Conservation (phyloP, 1,284 basidiomycete genomes). For the Sporisorium iseilematis-ciliati region DNA sequence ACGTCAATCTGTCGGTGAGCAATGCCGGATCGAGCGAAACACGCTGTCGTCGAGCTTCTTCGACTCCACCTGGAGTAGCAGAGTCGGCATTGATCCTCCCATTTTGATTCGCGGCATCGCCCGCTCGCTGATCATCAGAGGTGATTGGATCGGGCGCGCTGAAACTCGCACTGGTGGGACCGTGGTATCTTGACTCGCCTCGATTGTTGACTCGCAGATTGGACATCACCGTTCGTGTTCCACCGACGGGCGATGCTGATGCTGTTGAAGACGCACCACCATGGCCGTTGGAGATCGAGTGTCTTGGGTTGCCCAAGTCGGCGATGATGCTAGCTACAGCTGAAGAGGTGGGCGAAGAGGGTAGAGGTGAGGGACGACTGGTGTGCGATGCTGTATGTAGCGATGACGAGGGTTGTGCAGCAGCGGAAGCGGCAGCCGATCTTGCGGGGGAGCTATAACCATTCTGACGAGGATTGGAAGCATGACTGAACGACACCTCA, state of each 20-base stretch:
- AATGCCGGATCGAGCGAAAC: conserved; percentile 7
- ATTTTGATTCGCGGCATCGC: not conserved
- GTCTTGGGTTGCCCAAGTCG: conserved; percentile 13
- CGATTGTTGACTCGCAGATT: conserved; percentile 27
- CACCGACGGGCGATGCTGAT: not conserved
- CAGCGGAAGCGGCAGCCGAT: not conserved
- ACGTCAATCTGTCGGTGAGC: conserved; percentile 49
- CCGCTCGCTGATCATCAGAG: not conserved
- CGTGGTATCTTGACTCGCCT: conserved; percentile 29
- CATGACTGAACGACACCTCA: conserved; percentile 1
- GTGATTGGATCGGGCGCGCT: conserved; percentile 7
- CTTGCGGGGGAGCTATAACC: not conserved
- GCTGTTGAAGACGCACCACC: conserved; percentile 3
- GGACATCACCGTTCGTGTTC: conserved; percentile 14
- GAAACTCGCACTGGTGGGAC: conserved; percentile 26
- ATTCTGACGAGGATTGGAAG: not conserved
- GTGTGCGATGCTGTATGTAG: not conserved
- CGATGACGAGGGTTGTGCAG: too few relatives aligned
- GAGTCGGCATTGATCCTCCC: not conserved
- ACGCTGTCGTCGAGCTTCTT: not conserved
- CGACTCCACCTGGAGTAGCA: not conserved
- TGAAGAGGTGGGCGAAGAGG: conserved; percentile 16
- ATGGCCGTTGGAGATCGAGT: not conserved
- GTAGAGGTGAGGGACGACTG: not conserved
- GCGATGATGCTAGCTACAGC: conserved; percentile 25